Percentiles rank a stretch among this genome's conserved stretches.
Conservation (phyloP, 352 stramenopile genomes). For the Pythium biforme region DNA sequence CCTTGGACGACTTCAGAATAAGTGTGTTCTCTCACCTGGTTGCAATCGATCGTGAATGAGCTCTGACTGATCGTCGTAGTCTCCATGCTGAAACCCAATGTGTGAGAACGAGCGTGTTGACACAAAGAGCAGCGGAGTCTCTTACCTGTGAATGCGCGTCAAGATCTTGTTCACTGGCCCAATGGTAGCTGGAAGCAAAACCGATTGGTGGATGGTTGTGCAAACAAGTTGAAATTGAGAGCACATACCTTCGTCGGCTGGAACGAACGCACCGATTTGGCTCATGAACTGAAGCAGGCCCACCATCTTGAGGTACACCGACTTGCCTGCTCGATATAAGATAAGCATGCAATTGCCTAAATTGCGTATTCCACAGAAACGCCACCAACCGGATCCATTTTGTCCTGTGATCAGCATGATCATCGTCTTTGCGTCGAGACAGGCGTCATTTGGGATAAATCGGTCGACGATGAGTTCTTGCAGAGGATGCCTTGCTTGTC, state of each 20-base stretch:
- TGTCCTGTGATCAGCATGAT: slow-evolving; percentile 78
- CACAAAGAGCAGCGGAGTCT: too few species aligned
- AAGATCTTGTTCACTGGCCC: slow-evolving; percentile 79
- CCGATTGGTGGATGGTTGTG: background rate
- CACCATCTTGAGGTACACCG: slow-evolving; percentile 84
- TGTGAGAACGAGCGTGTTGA: background rate
- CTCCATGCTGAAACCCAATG: slow-evolving; percentile 52
- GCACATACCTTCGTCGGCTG: slow-evolving; percentile 58
- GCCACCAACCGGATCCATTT: slow-evolving; percentile 76
- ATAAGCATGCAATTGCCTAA: background rate
- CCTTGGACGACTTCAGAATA: background rate
- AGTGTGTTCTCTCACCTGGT: slow-evolving; percentile 66
- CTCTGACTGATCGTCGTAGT: slow-evolving; percentile 71
- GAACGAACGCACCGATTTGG: slow-evolving; percentile 83
- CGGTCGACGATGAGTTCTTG: slow-evolving; percentile 82
- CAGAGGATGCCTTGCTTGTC: slow-evolving; percentile 70
- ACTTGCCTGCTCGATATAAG: slow-evolving; percentile 74
- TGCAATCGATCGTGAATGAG: slow-evolving; percentile 89
- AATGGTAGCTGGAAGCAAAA: slow-evolving; percentile 50
- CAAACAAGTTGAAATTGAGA: background rate
- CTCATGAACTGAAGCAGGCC: slow-evolving; percentile 83
- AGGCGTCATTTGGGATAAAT: slow-evolving; percentile 82
- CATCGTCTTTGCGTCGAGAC: slow-evolving; percentile 36
- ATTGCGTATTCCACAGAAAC: background rate
- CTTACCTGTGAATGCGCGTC: slow-evolving; percentile 69